phyloP scores from a whole-genome alignment of 352 stramenopile species.

The Globisporangium okanoganense region DNA sequence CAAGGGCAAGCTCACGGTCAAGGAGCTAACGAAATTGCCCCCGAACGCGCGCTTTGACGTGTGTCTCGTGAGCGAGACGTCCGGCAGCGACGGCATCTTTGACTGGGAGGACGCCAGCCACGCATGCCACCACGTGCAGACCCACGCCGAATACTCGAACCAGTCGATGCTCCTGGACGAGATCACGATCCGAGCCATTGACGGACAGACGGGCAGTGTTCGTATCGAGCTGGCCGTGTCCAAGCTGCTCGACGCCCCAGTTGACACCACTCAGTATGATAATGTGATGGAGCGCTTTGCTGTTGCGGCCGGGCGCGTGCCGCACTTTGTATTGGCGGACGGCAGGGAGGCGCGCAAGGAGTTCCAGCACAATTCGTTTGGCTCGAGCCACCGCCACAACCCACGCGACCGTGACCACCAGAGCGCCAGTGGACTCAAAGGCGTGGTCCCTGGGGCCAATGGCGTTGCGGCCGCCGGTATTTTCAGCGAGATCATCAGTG shows the following conservation, averaged over 20 bases:
- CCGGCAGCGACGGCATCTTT: slow-evolving; percentile 64
- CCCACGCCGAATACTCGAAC: slow-evolving; percentile 78
- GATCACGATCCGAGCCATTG: slow-evolving; percentile 32
- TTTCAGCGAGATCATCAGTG: slow-evolving; percentile 26
- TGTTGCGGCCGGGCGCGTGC: slow-evolving; percentile 28
- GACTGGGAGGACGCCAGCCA: slow-evolving; percentile 27
- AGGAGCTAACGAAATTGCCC: slow-evolving; percentile 59
- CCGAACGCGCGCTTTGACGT: slow-evolving; percentile 70
- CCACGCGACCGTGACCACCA: background rate
- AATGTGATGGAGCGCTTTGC: slow-evolving; percentile 20
- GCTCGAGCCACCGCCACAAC: slow-evolving; percentile 13
- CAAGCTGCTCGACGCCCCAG: slow-evolving; percentile 37
- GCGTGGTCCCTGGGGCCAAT: slow-evolving; percentile 24
- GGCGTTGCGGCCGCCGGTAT: slow-evolving; percentile 45
- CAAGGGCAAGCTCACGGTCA: slow-evolving; percentile 40
- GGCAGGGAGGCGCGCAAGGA: slow-evolving; percentile 33
- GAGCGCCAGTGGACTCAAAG: slow-evolving; percentile 23
- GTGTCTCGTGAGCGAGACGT: slow-evolving; percentile 69
- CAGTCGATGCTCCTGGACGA: slow-evolving; percentile 62
- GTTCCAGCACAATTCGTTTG: slow-evolving; percentile 35
- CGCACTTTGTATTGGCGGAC: slow-evolving; percentile 67
- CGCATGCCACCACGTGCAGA: slow-evolving; percentile 47
- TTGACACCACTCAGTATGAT: background rate
- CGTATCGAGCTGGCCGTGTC: slow-evolving; percentile 47
- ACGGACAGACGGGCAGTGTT: slow-evolving; percentile 39